Evolutionary conservation across 2,329 filamentous ascomycete species (phyloP).

Genomic region (Penicillium expansum): DNA sequence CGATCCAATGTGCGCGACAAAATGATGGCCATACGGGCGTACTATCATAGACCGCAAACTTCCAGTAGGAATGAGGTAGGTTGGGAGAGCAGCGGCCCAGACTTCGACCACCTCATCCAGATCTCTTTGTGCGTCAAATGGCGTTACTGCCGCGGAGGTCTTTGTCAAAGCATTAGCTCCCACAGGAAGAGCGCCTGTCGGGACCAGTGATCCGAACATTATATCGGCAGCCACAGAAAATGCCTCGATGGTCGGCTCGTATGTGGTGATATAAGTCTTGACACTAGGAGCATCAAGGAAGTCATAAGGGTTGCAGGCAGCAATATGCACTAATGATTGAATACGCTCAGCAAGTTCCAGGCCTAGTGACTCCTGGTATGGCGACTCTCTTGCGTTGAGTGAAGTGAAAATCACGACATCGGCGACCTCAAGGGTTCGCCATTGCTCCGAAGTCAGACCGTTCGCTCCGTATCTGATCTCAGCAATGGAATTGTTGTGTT

Average conservation of each 20-base stretch:
- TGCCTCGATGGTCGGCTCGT: conserved; percentile 46
- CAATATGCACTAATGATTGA: conserved; percentile 38
- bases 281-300: conserved; percentile 39
- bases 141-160: conserved; percentile 12
- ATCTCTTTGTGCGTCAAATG: conserved; percentile 26
- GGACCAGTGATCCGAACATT: conserved; percentile 36
- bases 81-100: conserved; percentile 40
- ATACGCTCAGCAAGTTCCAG: conserved; percentile 31
- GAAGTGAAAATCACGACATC: conserved; percentile 43
- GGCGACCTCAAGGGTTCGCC: conserved; percentile 34
- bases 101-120: conserved; percentile 29
- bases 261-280: conserved; percentile 45
- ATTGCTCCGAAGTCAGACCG: conserved; percentile 32
- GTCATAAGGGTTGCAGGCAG: conserved; percentile 47
- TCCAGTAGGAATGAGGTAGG: conserved; percentile 33
- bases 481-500: conserved; percentile 24
- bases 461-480: conserved; percentile 36
- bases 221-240: conserved; percentile 41
- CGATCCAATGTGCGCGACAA: conserved; percentile 30
- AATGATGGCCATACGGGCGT: conserved; percentile 32
- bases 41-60: conserved; percentile 30
- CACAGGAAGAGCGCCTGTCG: conserved; percentile 40
- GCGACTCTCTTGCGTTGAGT: conserved; percentile 39
- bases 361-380: conserved; percentile 38
- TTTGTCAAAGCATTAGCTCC: conserved; percentile 16